Percentiles rank a stretch among this genome's conserved stretches.
Evolutionary conservation across 192 early-diverging fungal species (phyloP).

Genomic region (Piromyces sp.): DNA sequence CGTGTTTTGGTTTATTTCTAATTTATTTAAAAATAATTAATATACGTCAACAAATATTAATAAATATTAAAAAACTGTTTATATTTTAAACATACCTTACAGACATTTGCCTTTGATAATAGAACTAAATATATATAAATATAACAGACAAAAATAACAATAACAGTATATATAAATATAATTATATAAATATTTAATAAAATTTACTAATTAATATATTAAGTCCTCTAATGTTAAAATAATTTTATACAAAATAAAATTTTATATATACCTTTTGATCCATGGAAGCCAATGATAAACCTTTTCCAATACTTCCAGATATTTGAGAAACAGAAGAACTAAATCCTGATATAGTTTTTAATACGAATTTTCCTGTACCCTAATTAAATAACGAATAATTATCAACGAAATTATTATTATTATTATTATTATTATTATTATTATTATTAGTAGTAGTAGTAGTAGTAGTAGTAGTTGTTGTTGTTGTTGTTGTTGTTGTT

Average conservation of each 20-base stretch:
- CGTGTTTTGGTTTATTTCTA: slow-evolving; percentile 79
- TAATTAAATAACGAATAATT: slow-evolving; percentile 6
- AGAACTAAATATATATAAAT: no score
- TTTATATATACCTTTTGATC: slow-evolving; percentile 35
- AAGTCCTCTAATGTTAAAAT: no score
- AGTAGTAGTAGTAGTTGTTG: no score
- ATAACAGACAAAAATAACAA: no score
- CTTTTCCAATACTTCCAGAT: slow-evolving; percentile 91
- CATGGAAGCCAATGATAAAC: slow-evolving; percentile 67
- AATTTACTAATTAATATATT: no score
- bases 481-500: no score
- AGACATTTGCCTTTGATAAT: not conserved
- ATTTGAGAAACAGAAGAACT: slow-evolving; percentile 89
- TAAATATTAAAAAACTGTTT: not conserved
- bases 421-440: slow-evolving; percentile 6
- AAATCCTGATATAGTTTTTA: slow-evolving; percentile 92
- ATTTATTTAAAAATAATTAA: not conserved
- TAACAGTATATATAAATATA: no score
- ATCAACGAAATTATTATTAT: not conserved
- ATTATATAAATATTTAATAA: no score
- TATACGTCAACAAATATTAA: slow-evolving; percentile 4
- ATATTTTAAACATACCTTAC: not conserved
- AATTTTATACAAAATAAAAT: not conserved
- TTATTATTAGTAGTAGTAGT: slow-evolving; percentile 36
- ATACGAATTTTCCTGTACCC: slow-evolving; percentile 56